These are phyloP conservation scores for Zygosaccharomyces sapae DNA, from an alignment of 1,139 yeast genomes.

Conservation along the genomic window DNA sequence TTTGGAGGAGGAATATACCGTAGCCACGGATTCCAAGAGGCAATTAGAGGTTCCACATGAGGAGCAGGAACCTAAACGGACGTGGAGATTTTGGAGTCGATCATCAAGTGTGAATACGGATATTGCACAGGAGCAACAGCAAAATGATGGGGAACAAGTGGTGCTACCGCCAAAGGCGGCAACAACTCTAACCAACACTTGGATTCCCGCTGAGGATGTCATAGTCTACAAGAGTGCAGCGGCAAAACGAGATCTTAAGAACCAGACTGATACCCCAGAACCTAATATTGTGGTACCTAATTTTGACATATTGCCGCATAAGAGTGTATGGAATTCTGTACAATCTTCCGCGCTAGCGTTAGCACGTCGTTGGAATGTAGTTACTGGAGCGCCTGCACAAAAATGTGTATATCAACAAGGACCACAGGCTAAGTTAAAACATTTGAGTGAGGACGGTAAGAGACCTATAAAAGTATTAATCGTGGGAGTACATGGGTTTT, in stretches of 20 bases:
- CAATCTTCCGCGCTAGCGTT: slow-evolving; percentile 15
- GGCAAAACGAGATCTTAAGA: slow-evolving; percentile 14
- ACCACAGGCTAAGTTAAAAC: slow-evolving; percentile 21
- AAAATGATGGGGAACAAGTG: slow-evolving; percentile 14
- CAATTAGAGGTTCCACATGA: slow-evolving; percentile 1
- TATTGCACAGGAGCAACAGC: slow-evolving; percentile 7
- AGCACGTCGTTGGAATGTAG: slow-evolving; percentile 23
- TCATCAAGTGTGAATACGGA: slow-evolving; percentile 7
- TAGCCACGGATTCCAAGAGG: slow-evolving; percentile 1
- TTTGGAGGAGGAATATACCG: neutral
- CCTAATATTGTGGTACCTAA: slow-evolving; percentile 33
- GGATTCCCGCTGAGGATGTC: slow-evolving; percentile 27
- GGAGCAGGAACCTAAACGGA: slow-evolving; percentile 9
- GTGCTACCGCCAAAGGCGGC: slow-evolving; percentile 8
- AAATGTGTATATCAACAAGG: slow-evolving; percentile 24
- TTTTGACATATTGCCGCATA: slow-evolving; percentile 31
- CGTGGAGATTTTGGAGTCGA: slow-evolving; percentile 34
- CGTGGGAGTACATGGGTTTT: slow-evolving; percentile 93
- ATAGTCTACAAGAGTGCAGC: slow-evolving; percentile 20
- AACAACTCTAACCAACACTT: slow-evolving; percentile 23
- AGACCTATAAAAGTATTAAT: slow-evolving; percentile 44
- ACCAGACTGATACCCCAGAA: slow-evolving; percentile 17
- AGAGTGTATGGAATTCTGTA: slow-evolving; percentile 26
- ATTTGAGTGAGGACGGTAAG: slow-evolving; percentile 21
- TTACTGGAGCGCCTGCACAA: slow-evolving; percentile 19